Conservation (phyloP, 306 rosid genomes). For the Cajanus cajan region DNA sequence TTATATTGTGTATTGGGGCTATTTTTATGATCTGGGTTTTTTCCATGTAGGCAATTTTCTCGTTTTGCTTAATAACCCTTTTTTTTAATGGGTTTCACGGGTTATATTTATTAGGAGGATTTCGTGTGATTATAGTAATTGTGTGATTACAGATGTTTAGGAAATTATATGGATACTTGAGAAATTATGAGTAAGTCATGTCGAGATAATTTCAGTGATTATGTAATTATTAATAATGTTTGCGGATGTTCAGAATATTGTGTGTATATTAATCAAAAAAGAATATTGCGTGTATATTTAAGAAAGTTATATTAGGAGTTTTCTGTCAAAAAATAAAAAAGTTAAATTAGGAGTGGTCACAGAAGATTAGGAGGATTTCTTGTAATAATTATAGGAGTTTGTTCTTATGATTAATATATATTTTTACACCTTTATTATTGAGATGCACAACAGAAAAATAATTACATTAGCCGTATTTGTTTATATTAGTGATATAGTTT, state of each 20-base stretch:
- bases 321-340: too few relatives aligned
- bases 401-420: too few relatives aligned
- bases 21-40: not conserved
- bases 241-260: not conserved
- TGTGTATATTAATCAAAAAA: too few relatives aligned
- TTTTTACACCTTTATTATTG: too few relatives aligned
- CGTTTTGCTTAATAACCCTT: not conserved
- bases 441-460: too few relatives aligned
- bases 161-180: not conserved
- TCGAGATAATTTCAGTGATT: not conserved
- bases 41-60: not conserved
- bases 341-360: not conserved
- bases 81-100: not conserved
- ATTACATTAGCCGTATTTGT: too few relatives aligned
- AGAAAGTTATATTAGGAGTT: too few relatives aligned
- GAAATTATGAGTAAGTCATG: not conserved
- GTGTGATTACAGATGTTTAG: not conserved
- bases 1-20: not conserved
- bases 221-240: not conserved
- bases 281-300: not conserved
- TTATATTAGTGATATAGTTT: too few relatives aligned
- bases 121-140: not conserved
- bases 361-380: too few relatives aligned
- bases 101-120: not conserved
- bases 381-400: too few relatives aligned